Conservation (phyloP, 2,329 filamentous ascomycete genomes). For the Hypoxylon sp. region DNA sequence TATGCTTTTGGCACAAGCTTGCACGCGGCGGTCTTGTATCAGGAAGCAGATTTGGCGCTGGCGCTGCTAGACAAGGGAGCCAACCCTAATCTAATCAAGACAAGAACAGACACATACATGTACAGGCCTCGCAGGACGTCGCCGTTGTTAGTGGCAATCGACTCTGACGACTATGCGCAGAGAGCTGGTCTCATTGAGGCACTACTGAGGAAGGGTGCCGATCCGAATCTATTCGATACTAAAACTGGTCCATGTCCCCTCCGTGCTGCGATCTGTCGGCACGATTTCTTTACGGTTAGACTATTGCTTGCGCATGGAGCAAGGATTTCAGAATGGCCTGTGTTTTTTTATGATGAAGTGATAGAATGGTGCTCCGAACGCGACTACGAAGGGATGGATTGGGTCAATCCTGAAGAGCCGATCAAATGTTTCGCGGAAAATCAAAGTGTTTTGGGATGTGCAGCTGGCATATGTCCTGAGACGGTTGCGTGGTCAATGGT, state of each 20-base stretch:
- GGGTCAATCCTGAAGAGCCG: background rate
- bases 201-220: background rate
- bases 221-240: background rate
- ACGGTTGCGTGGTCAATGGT: background rate
- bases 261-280: background rate
- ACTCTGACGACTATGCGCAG: background rate
- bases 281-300: background rate
- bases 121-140: background rate
- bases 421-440: background rate
- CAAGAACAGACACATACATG: no score
- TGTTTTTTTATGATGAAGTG: no score
- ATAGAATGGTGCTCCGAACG: no score
- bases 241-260: background rate
- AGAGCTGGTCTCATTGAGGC: background rate
- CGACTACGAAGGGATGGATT: background rate
- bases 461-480: background rate
- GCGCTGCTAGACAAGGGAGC: background rate
- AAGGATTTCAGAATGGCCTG: background rate
- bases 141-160: background rate
- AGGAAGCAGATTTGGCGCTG: background rate
- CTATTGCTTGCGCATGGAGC: background rate
- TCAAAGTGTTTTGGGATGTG: background rate
- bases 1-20: background rate
- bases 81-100: background rate
- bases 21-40: background rate